A percentile compares a stretch with the other conserved stretches of the same genome.
Conservation (phyloP, 2,329 filamentous ascomycete species). For the Cladosporium sp. region DNA sequence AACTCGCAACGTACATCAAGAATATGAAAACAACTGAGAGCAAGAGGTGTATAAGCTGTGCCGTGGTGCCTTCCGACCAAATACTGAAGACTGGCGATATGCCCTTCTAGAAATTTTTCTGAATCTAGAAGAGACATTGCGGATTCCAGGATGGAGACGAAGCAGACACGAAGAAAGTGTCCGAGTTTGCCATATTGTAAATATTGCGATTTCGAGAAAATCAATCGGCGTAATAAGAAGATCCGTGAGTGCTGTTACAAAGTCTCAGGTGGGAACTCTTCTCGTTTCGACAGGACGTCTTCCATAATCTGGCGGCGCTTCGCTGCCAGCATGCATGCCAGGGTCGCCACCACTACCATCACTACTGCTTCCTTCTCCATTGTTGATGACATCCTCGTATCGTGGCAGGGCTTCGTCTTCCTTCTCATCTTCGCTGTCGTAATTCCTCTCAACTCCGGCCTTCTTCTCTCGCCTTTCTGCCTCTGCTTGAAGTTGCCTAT, state of each 20-base stretch:
- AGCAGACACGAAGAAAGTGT: neutral
- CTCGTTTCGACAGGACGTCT: neutral
- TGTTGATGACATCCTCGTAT: slow-evolving; percentile 2
- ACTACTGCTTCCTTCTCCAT: neutral
- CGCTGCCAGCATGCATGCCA: neutral
- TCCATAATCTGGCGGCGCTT: neutral
- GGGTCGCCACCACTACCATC: neutral
- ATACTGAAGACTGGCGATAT: too few relatives aligned
- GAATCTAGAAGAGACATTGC: too few relatives aligned
- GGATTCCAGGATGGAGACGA: too few relatives aligned
- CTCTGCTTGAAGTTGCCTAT: neutral
- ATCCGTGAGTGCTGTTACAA: neutral
- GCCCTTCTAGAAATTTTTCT: too few relatives aligned
- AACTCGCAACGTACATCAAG: too few relatives aligned
- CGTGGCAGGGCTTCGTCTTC: slow-evolving; percentile 2
- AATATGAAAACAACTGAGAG: too few relatives aligned
- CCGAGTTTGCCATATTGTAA: neutral
- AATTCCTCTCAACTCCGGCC: neutral
- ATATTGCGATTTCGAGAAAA: neutral
- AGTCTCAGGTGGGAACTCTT: too few relatives aligned
- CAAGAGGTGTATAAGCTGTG: too few relatives aligned
- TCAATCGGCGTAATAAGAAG: neutral
- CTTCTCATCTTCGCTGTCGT: slow-evolving; percentile 9
- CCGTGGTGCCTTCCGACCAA: too few relatives aligned
- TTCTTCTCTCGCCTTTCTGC: neutral